Evolutionary conservation across 1,284 basidiomycete genomes (phyloP).

Genomic region (Austropuccinia psidii): DNA sequence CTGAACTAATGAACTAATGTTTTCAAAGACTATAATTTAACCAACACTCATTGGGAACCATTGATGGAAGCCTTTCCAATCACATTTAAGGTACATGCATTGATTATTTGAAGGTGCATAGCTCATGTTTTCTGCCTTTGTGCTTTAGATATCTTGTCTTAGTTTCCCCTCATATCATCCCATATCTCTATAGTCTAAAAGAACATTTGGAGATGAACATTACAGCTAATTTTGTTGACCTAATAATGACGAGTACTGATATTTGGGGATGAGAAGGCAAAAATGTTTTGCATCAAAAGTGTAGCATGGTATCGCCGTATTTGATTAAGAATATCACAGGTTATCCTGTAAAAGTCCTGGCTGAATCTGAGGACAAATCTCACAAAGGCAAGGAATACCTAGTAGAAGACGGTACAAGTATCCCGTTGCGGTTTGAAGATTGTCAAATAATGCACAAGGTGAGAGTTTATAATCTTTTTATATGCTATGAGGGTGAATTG

Average conservation of each 20-base stretch:
- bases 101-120: too few relatives aligned
- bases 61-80: conserved; percentile 96
- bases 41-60: conserved; percentile 99
- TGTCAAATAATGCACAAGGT: conserved; percentile 92
- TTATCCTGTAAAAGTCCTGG: conserved; percentile 62
- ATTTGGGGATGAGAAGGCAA: conserved; percentile 68
- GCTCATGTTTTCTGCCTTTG: background rate
- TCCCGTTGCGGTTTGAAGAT: conserved; percentile 97
- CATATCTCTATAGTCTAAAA: conserved; percentile 52
- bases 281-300: conserved; percentile 61
- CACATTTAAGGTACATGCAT: conserved; percentile 58
- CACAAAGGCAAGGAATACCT: conserved; percentile 51
- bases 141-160: conserved; percentile 31
- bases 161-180: conserved; percentile 38
- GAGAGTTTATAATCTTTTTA: conserved; percentile 41
- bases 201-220: conserved; percentile 87
- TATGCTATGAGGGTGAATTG: too few relatives aligned
- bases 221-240: conserved; percentile 82
- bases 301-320: conserved; percentile 88
- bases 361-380: conserved; percentile 44
- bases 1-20: background rate
- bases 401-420: conserved; percentile 61
- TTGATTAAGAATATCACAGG: conserved; percentile 86
- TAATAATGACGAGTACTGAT: conserved; percentile 66
- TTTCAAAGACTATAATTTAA: conserved; percentile 71